These are phyloP conservation scores for Daldinia concentrica DNA, from an alignment of 495 filamentous ascomycete species.

Conservation along the genomic window DNA sequence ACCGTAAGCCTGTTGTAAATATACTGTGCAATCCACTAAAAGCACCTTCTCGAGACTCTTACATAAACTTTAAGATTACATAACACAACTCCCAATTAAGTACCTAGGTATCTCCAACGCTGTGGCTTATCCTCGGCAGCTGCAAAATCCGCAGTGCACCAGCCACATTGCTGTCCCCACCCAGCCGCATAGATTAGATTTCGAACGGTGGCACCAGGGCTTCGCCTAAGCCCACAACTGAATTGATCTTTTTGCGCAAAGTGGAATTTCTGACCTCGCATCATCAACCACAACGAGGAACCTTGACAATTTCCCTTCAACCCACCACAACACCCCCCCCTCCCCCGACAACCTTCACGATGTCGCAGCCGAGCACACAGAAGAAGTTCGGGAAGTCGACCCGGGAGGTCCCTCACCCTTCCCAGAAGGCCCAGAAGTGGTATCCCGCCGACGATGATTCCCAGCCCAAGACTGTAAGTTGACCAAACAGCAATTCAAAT, in stretches of 20 bases:
- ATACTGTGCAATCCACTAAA: not conserved
- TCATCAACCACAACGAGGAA: conserved; percentile 45
- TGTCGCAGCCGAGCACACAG: conserved; percentile 76
- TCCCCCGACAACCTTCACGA: conserved; percentile 58
- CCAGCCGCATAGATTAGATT: conserved; percentile 20
- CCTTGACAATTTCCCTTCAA: conserved; percentile 44
- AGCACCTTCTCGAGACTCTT: not conserved
- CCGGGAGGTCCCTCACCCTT: conserved; percentile 81
- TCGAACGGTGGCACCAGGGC: conserved; percentile 47
- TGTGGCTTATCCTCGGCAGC: not conserved
- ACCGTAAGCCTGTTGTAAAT: not conserved
- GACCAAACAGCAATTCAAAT: conserved; percentile 28
- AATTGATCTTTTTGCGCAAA: conserved; percentile 49
- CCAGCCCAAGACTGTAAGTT: conserved; percentile 90
- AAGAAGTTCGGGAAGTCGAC: conserved; percentile 99
- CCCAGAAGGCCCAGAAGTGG: conserved; percentile 98
- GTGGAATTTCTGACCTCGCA: conserved; percentile 48
- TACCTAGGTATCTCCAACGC: too few species aligned
- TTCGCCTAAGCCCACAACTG: conserved; percentile 52
- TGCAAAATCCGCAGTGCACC: conserved; percentile 1
- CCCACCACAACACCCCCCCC: conserved; percentile 48
- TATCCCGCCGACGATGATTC: conserved; percentile 96
- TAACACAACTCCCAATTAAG: not conserved
- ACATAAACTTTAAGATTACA: not conserved
- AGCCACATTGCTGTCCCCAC: conserved; percentile 41